Base-by-base conservation (phyloP, 768 basidiomycete species). In the Naganishia onofrii region DNA sequence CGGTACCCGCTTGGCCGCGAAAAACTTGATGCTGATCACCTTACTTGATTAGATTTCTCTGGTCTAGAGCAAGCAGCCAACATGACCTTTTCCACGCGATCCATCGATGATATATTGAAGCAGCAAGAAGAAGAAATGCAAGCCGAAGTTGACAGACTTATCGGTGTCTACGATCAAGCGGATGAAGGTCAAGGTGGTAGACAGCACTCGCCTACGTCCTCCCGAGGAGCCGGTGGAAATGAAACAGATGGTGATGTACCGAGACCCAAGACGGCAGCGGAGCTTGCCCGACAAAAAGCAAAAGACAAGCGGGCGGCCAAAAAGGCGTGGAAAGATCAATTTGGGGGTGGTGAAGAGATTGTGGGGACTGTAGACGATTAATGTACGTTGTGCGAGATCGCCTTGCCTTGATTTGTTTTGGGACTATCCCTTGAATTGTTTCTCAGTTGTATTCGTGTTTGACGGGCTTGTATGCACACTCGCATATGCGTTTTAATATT, bases 41-140 rank as follows among this genome's bases (percentile, higher is more conserved):
- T 42, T 42, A 15, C 15, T 42, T 42, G 2, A 2, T 42, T 34
- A 63, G 60, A 63, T 29, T 63, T 63, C 60, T 63, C 60, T 3
- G 60, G 60, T 23, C 26, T 63, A 42, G 60, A 44, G 17, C 38
- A 44, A 15, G 60, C 60, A 9, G 60, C 60, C 15, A 63, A 63
- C 26, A 42, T 63, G 60, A 63, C 60, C 12, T 63, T 63, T 34
- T 63, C 60, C 19, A 44, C 36, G 5, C 60, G 26, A 42, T 63
- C 60, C 17, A 44, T 63, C 36, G 60, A 63, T 19, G 36, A 63
- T 26, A 63, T 63, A 26, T n/a, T 63, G 23, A 26, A 63, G 46
- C 60, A 63, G 26, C 60, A 63, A 21, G 60, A 63, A 17, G 60
- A n/a, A 10, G 60, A 63, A 19, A 42, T 63, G 36, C 60, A 63